phyloP scores from a whole-genome alignment of 164 flowering plant species.

The Pachysandra terminalis region DNA sequence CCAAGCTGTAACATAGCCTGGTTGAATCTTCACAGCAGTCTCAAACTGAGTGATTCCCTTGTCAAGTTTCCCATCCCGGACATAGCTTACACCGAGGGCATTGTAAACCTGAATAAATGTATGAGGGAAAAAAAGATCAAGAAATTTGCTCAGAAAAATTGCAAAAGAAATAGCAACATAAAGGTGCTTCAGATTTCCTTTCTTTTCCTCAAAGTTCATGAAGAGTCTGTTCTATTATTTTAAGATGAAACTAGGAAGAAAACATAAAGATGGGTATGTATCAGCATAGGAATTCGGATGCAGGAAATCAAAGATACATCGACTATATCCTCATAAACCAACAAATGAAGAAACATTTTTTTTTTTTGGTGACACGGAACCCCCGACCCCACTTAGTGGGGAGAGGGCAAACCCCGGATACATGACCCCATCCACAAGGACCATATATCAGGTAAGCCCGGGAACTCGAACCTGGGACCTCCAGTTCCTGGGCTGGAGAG shows the following conservation, averaged over 20 bases:
- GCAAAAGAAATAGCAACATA: not conserved
- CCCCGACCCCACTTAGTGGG: no score
- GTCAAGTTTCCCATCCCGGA: conserved; percentile 71
- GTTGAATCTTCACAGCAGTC: conserved; percentile 83
- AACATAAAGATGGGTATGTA: not conserved
- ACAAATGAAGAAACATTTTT: no score
- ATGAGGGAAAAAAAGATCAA: not conserved
- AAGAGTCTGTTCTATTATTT: no score
- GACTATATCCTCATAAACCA: not conserved
- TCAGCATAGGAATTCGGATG: not conserved
- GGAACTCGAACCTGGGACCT: no score
- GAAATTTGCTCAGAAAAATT: not conserved
- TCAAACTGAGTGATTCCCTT: conserved; percentile 83
- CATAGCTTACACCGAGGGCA: conserved; percentile 86
- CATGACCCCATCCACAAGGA: no score
- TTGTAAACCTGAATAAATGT: conserved; percentile 63
- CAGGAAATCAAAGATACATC: not conserved
- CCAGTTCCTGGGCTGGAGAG: no score
- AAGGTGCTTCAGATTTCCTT: no score
- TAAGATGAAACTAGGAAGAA: not conserved
- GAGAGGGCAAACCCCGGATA: no score
- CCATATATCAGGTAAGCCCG: no score
- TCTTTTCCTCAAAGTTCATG: no score
- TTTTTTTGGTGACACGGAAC: no score
- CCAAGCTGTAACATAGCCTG: conserved; percentile 97